A percentile compares a stretch with the other conserved stretches of the same genome.
Conservation (phyloP, 73 alveolate species). For the Durusdinium trenchii region DNA sequence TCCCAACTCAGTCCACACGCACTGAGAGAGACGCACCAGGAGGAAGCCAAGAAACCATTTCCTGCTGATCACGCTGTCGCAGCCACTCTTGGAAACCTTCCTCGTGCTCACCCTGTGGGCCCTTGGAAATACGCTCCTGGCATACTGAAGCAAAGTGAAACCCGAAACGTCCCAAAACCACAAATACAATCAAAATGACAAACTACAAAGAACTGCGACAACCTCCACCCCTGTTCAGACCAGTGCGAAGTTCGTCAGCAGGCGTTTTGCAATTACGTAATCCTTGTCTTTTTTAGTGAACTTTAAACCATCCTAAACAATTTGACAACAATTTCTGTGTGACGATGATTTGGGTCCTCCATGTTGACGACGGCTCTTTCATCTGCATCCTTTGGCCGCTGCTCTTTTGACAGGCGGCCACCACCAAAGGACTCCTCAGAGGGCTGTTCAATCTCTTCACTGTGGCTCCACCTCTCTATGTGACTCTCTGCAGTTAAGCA, state of each 20-base stretch:
- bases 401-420: constrained; percentile 77
- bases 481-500: neutral
- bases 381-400: constrained; percentile 78
- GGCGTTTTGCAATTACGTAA: no score
- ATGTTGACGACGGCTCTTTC: constrained; percentile 85
- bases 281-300: no score
- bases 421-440: constrained; percentile 76
- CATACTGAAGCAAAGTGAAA: neutral
- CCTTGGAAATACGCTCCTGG: constrained; percentile 95
- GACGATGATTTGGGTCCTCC: constrained; percentile 52
- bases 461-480: no score
- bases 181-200: no score
- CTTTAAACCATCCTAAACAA: no score
- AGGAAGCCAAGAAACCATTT: constrained; percentile 41
- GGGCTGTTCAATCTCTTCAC: neutral
- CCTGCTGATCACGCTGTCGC: constrained; percentile 92
- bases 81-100: constrained; percentile 95
- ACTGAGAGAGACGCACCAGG: no score
- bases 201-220: no score
- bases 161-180: neutral
- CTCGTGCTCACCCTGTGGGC: constrained; percentile 92
- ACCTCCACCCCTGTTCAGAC: no score
- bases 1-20: no score
- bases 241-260: no score
- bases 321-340: no score